Evolutionary conservation across 2,329 filamentous ascomycete genomes (phyloP).

Genomic region (Parafenestella ontariensis): DNA sequence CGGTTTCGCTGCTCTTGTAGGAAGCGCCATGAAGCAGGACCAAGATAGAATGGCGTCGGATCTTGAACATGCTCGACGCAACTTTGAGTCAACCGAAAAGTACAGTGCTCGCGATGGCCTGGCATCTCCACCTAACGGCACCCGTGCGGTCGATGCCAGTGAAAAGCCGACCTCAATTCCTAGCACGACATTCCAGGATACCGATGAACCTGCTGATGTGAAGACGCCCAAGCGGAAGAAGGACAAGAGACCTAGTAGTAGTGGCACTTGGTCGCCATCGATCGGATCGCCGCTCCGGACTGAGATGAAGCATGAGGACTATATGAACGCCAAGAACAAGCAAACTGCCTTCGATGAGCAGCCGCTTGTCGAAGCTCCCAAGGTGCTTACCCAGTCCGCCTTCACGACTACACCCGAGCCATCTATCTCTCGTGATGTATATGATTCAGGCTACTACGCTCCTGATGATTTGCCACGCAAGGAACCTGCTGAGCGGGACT

Average conservation of each 20-base stretch:
- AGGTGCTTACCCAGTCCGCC: slow-evolving; percentile 19
- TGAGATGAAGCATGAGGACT: slow-evolving; percentile 55
- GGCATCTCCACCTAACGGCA: slow-evolving; percentile 27
- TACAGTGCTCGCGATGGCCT: slow-evolving; percentile 14
- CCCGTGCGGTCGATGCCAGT: slow-evolving; percentile 16
- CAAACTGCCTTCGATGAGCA: slow-evolving; percentile 19
- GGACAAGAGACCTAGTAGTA: slow-evolving; percentile 55
- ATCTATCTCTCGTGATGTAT: slow-evolving; percentile 22
- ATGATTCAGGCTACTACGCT: slow-evolving; percentile 45
- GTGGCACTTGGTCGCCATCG: slow-evolving; percentile 49
- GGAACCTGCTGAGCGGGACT: slow-evolving; percentile 36
- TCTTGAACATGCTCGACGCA: slow-evolving; percentile 34
- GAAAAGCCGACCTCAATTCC: slow-evolving; percentile 33
- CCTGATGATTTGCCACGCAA: slow-evolving; percentile 34
- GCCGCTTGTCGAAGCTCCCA: slow-evolving; percentile 21
- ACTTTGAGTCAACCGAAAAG: slow-evolving; percentile 32
- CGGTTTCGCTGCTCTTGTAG: slow-evolving; percentile 44
- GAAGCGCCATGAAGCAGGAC: slow-evolving; percentile 41
- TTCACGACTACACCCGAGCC: slow-evolving; percentile 22
- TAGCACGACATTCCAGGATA: slow-evolving; percentile 44
- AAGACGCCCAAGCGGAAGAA: slow-evolving; percentile 56
- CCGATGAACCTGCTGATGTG: slow-evolving; percentile 41
- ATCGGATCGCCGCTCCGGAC: slow-evolving; percentile 54
- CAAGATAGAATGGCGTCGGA: slow-evolving; percentile 42
- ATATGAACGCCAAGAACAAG: slow-evolving; percentile 37